Conservation (phyloP, 768 basidiomycete genomes). For the Auricularia sp. region DNA sequence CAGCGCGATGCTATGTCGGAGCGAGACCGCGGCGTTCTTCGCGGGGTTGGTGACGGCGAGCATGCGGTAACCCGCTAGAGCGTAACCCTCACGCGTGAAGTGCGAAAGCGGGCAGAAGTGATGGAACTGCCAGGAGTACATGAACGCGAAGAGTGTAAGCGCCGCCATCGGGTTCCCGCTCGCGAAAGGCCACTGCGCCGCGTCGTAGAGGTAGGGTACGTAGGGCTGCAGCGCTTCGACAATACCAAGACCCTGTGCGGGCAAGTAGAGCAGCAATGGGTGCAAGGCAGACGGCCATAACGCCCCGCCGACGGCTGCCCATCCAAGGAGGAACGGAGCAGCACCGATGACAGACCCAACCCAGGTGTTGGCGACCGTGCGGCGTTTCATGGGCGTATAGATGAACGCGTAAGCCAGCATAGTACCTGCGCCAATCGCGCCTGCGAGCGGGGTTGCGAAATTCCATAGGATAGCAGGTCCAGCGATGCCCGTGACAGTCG, state of each 20-base stretch:
- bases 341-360: constrained; percentile 87
- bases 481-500: constrained; percentile 58
- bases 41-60: constrained; percentile 67
- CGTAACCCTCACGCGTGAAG: constrained; percentile 78
- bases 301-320: constrained; percentile 87
- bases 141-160: constrained; percentile 67
- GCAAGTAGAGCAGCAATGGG: constrained; percentile 51
- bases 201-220: constrained; percentile 30
- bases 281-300: constrained; percentile 56
- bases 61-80: constrained; percentile 91
- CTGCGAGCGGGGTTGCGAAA: constrained; percentile 81
- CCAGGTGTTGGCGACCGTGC: constrained; percentile 81
- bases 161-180: constrained; percentile 73
- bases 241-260: constrained; percentile 20
- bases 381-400: constrained; percentile 90
- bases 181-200: constrained; percentile 24
- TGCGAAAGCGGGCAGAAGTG: constrained; percentile 94
- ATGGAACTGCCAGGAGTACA: constrained; percentile 98
- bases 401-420: constrained; percentile 82
- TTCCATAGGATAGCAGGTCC: constrained; percentile 72
- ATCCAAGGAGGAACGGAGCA: constrained; percentile 93
- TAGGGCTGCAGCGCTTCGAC: constrained; percentile 16
- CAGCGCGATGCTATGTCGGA: constrained; percentile 73
- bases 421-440: constrained; percentile 71
- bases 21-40: constrained; percentile 75